A percentile compares a stretch with the other conserved stretches of the same genome.
Evolutionary conservation across 495 filamentous ascomycete genomes (phyloP).

Genomic region (Trichoderma orchidacearum): DNA sequence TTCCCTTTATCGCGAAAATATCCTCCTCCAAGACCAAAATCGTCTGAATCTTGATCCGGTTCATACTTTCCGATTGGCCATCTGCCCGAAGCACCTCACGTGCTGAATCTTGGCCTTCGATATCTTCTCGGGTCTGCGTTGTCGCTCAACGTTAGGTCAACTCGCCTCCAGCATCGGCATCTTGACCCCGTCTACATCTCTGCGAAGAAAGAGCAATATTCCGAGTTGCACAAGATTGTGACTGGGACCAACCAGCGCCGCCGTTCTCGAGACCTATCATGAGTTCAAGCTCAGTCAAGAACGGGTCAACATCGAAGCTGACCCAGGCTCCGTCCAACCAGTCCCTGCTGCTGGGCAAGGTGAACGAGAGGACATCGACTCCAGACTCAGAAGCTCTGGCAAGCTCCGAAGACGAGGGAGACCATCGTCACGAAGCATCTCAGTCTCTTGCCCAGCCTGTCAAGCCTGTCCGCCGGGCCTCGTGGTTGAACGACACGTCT

Average conservation of each 20-base stretch:
- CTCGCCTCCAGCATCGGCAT: neutral
- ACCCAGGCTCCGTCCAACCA: constrained; percentile 34
- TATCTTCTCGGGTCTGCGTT: neutral
- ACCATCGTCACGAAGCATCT: constrained; percentile 35
- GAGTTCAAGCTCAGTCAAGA: constrained; percentile 31
- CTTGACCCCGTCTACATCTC: neutral
- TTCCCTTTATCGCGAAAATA: neutral
- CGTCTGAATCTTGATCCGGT: too few relatives aligned
- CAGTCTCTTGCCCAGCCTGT: constrained; percentile 30
- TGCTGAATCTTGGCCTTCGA: neutral
- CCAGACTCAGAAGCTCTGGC: constrained; percentile 87
- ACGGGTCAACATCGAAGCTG: constrained; percentile 23
- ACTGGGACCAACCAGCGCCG: neutral
- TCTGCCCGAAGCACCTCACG: neutral
- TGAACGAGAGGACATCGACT: constrained; percentile 60
- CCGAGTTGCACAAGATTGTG: neutral
- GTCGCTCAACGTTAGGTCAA: neutral
- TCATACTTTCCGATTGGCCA: neutral
- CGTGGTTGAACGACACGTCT: constrained; percentile 47
- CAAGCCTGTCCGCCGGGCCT: constrained; percentile 41
- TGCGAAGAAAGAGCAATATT: neutral
- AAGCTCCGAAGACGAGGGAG: constrained; percentile 83
- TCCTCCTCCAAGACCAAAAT: neutral
- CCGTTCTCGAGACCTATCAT: constrained; percentile 17
- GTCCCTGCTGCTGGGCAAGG: constrained; percentile 56